phyloP scores from a whole-genome alignment of 1,284 basidiomycete species.

The Neotropicomus parvogracilis region DNA sequence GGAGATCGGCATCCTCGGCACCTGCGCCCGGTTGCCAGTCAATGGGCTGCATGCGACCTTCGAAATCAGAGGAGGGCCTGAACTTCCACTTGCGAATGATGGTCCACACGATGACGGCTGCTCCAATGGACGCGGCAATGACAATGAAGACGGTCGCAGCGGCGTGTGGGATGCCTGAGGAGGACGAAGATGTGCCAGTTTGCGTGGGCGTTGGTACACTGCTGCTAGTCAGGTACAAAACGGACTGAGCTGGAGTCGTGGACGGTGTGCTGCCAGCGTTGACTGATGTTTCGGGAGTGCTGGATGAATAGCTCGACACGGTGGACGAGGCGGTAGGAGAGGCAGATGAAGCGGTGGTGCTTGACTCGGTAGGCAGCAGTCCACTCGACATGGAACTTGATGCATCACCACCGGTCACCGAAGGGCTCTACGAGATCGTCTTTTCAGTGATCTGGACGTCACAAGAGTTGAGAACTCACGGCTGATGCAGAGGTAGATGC shows the following conservation, averaged over 20 bases:
- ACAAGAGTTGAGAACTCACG: conserved; percentile 17
- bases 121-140: conserved; percentile 65
- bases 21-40: conserved; percentile 72
- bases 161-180: conserved; percentile 49
- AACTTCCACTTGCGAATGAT: conserved; percentile 91
- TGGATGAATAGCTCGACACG: conserved; percentile 15
- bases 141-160: conserved; percentile 69
- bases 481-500: conserved; percentile 16
- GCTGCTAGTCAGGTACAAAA: conserved; percentile 17
- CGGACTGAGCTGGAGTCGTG: conserved; percentile 15
- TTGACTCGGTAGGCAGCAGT: conserved; percentile 18
- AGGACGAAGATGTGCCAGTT: conserved; percentile 21
- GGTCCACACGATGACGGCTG: conserved; percentile 73
- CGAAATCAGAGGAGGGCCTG: conserved; percentile 73
- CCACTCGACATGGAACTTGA: conserved; percentile 9
- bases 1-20: conserved; percentile 43
- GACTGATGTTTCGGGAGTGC: conserved; percentile 16
- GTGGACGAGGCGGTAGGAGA: conserved; percentile 15
- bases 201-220: conserved; percentile 24
- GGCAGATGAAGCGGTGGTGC: conserved; percentile 16
- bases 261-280: conserved; percentile 4
- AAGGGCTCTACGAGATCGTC: conserved; percentile 14
- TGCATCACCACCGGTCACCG: conserved; percentile 7
- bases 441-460: conserved; percentile 8
- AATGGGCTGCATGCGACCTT: conserved; percentile 78